Evolutionary conservation across 176 grass and related monocot genomes (phyloP), one percentile per base, ranked within the genome.

Genomic region (Pontederia paniculata): DNA sequence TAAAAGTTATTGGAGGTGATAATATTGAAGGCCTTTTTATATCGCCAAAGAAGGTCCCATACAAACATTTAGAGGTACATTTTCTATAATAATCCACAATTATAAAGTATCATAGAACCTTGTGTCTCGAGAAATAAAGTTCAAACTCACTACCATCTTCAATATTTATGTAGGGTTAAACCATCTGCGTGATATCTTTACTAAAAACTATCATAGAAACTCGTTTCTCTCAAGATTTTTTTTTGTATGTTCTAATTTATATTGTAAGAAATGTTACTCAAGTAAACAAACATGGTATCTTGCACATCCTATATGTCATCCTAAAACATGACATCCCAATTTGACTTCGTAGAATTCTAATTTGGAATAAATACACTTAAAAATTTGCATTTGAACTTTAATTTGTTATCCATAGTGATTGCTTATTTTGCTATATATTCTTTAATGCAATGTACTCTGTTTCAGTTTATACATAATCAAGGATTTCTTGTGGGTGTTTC

Each of bases 391-490:
- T 45, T 45, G n/a, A n/a, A n/a, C n/a, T 19, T 63, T 63, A 2
- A 21, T n/a, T 21, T 18, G 42, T n/a, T n/a, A n/a, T 63, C n/a
- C 6, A 10, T 9, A 42, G 19, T 43, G 14, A 44, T n/a, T 15
- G 8, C 9, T 68, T 55, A 9, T 42, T 23, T 68, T 9, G 14
- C 5, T 13, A 20, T 13, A 8, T 15, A 23, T 44, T 58, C 15
- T 50, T 62, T 66, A 37, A 37, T 37, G 28, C 28, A 37, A 37
- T 37, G 7, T 37, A 37, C 42, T 62, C 10, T 62, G 9, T 84
- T 78, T 58, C 85, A 96, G 91, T 96, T 96, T 79, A 70, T 96
- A 66, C 80, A 81, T 60, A 96, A 96, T 23, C 82, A 71, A 79
- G 91, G 85, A 37, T 77, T 86, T 71, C 60, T 96, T 62, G 61